A percentile compares a stretch with the other conserved stretches of the same genome.
Evolutionary conservation across 108 stramenopile species (phyloP).

Genomic region (Chaetoceros tenuissimus): DNA sequence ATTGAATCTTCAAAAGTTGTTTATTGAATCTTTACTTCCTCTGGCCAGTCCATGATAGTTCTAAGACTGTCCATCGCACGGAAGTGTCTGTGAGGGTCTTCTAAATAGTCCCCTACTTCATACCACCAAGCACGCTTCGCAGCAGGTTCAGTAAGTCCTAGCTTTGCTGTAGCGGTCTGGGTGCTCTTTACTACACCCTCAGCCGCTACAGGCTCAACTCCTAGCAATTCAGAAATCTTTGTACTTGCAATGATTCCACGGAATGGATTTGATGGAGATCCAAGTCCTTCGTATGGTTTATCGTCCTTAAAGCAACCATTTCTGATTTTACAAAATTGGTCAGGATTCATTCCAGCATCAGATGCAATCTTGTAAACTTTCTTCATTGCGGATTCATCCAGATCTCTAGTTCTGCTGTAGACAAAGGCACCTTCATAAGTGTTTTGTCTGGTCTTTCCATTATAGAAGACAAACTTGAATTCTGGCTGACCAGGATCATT

Average conservation of each 20-base stretch:
- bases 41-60: constrained; percentile 73
- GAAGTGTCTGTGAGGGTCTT: constrained; percentile 81
- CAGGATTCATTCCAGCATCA: constrained; percentile 86
- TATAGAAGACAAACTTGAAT: constrained; percentile 96
- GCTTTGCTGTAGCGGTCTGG: neutral
- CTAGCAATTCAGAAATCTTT: constrained; percentile 72
- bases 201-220: constrained; percentile 84
- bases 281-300: constrained; percentile 15
- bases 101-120: constrained; percentile 81
- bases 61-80: constrained; percentile 67
- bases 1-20: too few relatives aligned
- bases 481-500: constrained; percentile 68
- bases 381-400: constrained; percentile 65
- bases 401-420: constrained; percentile 76
- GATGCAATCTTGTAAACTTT: constrained; percentile 84
- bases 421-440: constrained; percentile 97
- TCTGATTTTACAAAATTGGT: constrained; percentile 85
- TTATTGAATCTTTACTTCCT: constrained; percentile 32
- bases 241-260: constrained; percentile 79
- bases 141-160: constrained; percentile 6
- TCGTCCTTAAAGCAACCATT: constrained; percentile 77
- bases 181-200: constrained; percentile 27
- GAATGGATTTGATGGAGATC: constrained; percentile 55
- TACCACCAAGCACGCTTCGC: constrained; percentile 71
- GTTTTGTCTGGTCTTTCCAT: constrained; percentile 93